These are phyloP conservation scores for Leptographium radiaticola DNA, from an alignment of 2,329 filamentous ascomycete species.

Conservation along the genomic window DNA sequence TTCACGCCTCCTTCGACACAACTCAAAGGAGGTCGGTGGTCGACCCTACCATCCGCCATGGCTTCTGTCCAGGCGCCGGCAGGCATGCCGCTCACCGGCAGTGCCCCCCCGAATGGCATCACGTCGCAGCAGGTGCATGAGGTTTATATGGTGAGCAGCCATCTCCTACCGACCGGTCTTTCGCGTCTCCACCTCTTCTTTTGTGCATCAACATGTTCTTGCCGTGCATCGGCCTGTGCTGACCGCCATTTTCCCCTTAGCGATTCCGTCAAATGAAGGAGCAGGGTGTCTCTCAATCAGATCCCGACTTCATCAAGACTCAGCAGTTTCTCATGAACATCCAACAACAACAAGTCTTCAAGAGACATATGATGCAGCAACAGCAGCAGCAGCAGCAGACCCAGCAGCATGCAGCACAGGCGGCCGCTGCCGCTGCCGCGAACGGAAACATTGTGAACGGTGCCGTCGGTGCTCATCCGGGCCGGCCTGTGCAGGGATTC, in stretches of 20 bases:
- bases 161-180: background rate
- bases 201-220: background rate
- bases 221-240: background rate
- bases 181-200: background rate
- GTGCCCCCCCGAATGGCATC: conserved; percentile 50
- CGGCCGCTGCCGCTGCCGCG: conserved; percentile 19
- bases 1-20: background rate
- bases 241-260: conserved; percentile 29
- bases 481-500: conserved; percentile 21
- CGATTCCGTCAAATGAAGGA: conserved; percentile 85
- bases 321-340: conserved; percentile 63
- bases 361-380: conserved; percentile 24
- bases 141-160: conserved; percentile 27
- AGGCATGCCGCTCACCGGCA: conserved; percentile 50
- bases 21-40: conserved; percentile 11
- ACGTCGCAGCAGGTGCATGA: conserved; percentile 70
- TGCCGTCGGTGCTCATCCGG: conserved; percentile 16
- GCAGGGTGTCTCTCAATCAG: conserved; percentile 63
- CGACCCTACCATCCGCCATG: conserved; percentile 38
- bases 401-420: conserved; percentile 8
- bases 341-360: conserved; percentile 22
- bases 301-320: conserved; percentile 79
- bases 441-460: conserved; percentile 27
- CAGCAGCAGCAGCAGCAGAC: conserved; percentile 27
- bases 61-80: conserved; percentile 66